Evolutionary conservation across 2,329 filamentous ascomycete genomes (phyloP).

Genomic region (Aspergillus terreus): DNA sequence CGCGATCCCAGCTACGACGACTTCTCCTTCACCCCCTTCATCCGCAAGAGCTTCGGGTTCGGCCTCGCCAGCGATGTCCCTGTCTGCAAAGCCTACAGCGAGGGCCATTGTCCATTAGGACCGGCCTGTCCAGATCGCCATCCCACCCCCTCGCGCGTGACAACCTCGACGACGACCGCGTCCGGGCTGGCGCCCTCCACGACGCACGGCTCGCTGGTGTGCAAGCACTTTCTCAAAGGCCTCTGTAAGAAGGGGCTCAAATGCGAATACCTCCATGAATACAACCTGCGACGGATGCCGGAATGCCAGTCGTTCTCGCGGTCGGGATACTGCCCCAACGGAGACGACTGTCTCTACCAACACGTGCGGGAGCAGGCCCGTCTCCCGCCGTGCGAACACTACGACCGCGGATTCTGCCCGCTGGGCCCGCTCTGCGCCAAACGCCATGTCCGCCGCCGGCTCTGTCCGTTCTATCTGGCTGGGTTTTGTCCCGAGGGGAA

Average conservation of each 20-base stretch:
- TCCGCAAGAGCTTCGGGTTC: constrained; percentile 78
- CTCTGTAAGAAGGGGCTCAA: constrained; percentile 96
- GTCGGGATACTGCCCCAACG: constrained; percentile 92
- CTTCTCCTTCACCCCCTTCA: constrained; percentile 84
- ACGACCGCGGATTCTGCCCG: constrained; percentile 91
- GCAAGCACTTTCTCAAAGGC: constrained; percentile 97
- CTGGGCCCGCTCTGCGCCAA: constrained; percentile 83
- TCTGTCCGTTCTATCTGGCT: constrained; percentile 83
- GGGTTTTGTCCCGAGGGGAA: constrained; percentile 89
- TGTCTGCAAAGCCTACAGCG: constrained; percentile 78
- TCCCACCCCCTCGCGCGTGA: constrained; percentile 46
- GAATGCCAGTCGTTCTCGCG: constrained; percentile 96
- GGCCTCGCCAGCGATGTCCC: constrained; percentile 75
- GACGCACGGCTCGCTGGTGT: constrained; percentile 64
- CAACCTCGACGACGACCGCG: constrained; percentile 42
- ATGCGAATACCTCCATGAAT: constrained; percentile 98
- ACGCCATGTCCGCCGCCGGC: constrained; percentile 75
- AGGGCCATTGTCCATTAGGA: constrained; percentile 83
- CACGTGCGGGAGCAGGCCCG: constrained; percentile 82
- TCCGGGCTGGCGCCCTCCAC: constrained; percentile 39
- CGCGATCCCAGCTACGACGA: constrained; percentile 51
- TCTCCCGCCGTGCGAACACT: constrained; percentile 79
- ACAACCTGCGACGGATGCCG: constrained; percentile 96
- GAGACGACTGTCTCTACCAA: constrained; percentile 91
- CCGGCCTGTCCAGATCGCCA: constrained; percentile 84